Base-by-base conservation (phyloP, 1,284 basidiomycete genomes). In the Cystobasidium pallidum region DNA sequence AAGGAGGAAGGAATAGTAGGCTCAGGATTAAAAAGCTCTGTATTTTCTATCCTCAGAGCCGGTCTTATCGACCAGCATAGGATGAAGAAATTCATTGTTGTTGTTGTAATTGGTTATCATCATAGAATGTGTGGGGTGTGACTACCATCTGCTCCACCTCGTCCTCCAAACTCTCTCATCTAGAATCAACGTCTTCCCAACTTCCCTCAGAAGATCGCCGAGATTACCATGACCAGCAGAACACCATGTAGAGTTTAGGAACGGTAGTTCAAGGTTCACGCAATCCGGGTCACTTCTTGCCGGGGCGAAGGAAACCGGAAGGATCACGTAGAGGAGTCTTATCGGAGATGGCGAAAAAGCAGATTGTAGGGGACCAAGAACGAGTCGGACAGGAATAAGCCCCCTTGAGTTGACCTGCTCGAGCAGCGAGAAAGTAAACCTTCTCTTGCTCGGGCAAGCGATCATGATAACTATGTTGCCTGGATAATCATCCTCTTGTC, bases 61-160 rank as follows among this genome's bases (percentile, higher is more conserved):
- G 62, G 58, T 24, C n/a, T n/a, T 66, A 4, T 32, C 28, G 64
- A 52, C 51, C 32, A 39, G 32, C 49, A n/a, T 66, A 66, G 64
- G 64, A 66, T 66, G 64, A 66, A 66, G 64, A 66, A 66, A 66
- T 66, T 66, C 64, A 66, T 66, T 66, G 49, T 54, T 66, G 49
- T 54, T 66, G 49, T 54, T 66, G 45, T 52, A 39, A 66, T 34
- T 55, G 52, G 49, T 45, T 66, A 54, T 66, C 64, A 66, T 66
- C 64, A 43, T 66, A 17, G 43, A 30, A 43, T 19, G 54, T 2
- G 43, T 64, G 43, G 15, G 11, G 45, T 6, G 34, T 36, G 17
- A 34, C 17, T 57, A 8, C 2, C 6, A 34, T 36, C 13, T 36
- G 3, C 43, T 34, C 54, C 52, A 30, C 3, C 24, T 32, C 4